Evolutionary conservation across 176 grass and related monocot species (phyloP), one percentile per base, ranked within the genome.

Genomic region (Dactylis glomerata): DNA sequence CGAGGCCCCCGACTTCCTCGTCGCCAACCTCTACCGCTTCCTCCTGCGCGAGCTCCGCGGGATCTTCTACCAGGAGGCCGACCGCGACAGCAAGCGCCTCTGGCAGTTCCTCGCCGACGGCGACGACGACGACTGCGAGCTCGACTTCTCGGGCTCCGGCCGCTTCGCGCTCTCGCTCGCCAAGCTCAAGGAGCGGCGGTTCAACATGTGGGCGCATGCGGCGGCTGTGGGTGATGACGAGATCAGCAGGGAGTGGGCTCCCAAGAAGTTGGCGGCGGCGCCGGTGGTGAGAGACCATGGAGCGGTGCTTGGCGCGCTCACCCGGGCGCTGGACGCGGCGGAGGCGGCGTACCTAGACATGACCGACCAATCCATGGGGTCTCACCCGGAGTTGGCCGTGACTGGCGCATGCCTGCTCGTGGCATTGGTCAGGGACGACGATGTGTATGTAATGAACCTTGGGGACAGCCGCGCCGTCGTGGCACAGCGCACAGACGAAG

Each of bases 371-470:
- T 91, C 89, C 1, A 92, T 92, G 88, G 92, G 78, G 17, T 86
- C 85, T 55, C 93, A 97, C 70, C 95, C 95, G 7, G 95, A 97
- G 79, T 69, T 97, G 26, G 95, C 95, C 1, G 87, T 97, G 63
- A 97, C 88, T 14, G 95, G 95, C 44, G 93, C 95, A 0, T 97
- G 95, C 69, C 68, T 94, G 86, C 95, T 97, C 14, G 95, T 91
- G 80, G 82, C 83, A 5, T 83, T 97, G 66, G 80, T 97, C 68
- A 94, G 90, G 69, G 95, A 94, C 32, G 90, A 97, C 24, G 85
- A 97, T 46, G 90, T 97, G 41, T 97, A 97, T 84, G 95, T 97
- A 9, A 97, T 97, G 95, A 97, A 97, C 88, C 88, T 97, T 65
- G 95, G 95, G 68, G 95, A 97, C 65, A 97, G 95, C 80, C 88